These are phyloP conservation scores for Helianthus tuberosus DNA, from an alignment of 129 eudicot species.

Conservation along the genomic window DNA sequence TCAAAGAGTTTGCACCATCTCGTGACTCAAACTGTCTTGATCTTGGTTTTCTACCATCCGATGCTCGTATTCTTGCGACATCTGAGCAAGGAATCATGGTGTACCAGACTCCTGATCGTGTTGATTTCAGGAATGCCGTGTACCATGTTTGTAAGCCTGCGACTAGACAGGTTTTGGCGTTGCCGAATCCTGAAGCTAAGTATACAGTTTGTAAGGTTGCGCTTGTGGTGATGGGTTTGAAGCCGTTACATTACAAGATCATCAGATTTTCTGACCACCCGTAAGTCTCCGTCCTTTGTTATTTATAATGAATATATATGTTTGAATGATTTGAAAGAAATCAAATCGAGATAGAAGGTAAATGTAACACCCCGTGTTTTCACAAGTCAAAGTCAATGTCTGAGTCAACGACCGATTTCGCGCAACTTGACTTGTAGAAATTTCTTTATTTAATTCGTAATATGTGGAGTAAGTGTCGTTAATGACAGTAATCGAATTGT, in stretches of 20 bases:
- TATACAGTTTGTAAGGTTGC: background rate
- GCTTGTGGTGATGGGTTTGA: slow-evolving; percentile 9
- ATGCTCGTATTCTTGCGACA: slow-evolving; percentile 11
- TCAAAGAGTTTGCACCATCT: slow-evolving; percentile 22
- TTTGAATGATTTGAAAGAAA: too few species aligned
- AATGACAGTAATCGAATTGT: too few species aligned
- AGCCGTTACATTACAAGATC: slow-evolving; percentile 32
- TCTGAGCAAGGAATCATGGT: slow-evolving; percentile 23
- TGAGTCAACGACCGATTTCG: too few species aligned
- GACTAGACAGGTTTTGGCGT: slow-evolving; percentile 13
- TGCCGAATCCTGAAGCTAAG: slow-evolving; percentile 22
- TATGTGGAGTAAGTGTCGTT: too few species aligned
- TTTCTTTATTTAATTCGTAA: too few species aligned
- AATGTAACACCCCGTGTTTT: too few species aligned
- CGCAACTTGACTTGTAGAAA: too few species aligned
- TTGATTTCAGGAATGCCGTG: background rate
- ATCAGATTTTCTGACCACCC: slow-evolving; percentile 7
- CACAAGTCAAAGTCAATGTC: too few species aligned
- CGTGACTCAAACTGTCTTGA: slow-evolving; percentile 7
- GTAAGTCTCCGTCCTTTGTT: background rate
- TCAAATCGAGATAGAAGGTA: too few species aligned
- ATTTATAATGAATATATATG: background rate
- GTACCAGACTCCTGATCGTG: background rate
- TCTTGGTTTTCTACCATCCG: slow-evolving; percentile 1
- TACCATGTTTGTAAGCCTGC: slow-evolving; percentile 29